Base-by-base conservation (phyloP, 768 basidiomycete species). In the Hypsizygus marmoreus region DNA sequence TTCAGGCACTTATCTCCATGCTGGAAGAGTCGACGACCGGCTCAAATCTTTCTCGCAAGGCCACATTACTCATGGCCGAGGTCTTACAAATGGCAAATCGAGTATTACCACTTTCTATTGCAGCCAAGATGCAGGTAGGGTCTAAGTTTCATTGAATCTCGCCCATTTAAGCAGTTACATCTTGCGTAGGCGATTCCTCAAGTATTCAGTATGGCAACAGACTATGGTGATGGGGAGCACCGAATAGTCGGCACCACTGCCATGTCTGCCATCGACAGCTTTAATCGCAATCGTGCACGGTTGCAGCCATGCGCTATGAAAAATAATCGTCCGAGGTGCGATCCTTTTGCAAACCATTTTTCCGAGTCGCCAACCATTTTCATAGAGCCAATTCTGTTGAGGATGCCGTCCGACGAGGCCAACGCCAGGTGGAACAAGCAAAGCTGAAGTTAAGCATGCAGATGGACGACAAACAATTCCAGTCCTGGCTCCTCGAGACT, bases 381-480 rank as follows among this genome's bases (percentile, higher is more conserved):
- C 16, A 4, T 48, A 86, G 87, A 61, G 88, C 87, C 4, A 90
- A 87, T 57, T 90, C 84, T 23, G 74, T 88, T 1, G 91, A 95
- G 59, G 95, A 97, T 57, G 79, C 89, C 2, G 78, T 95, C 24
- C 81, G 89, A 23, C 79, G 93, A 35, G 90, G 90, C 10, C 95
- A 97, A 65, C 76, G 90, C 49, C 91, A 93, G 55, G 86, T 95
- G 2, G 92, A 97, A 56, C 89, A 93, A 57, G 85, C 81, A 19
- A 94, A 91, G 65, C 74, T 97, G 43, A 91, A 93, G 62, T 78
- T 88, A 60, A 88, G 86, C 49, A 83, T 97, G 79, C 89, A 92
- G 67, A 91, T 98, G 82, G 97, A 99, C 62, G 97, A 98, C 64
- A 86, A 78, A 62, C 80, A 87, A 4, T 99, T 98, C 67, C 91